Evolutionary conservation across 169 alveolate species (phyloP).

Genomic region (Babesia caballi): DNA sequence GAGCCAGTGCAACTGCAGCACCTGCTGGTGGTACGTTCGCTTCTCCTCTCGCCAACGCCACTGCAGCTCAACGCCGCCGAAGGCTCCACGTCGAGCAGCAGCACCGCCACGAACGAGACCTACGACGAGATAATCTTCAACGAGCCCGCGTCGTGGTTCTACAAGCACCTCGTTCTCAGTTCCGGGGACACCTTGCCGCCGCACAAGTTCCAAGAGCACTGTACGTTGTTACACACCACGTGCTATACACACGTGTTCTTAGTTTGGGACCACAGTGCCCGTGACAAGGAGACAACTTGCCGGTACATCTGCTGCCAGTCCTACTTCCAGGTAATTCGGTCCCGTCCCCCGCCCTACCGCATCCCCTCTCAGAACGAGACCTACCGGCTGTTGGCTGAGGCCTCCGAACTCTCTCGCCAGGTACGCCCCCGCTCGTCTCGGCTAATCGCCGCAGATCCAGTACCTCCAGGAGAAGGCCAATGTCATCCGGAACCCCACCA

Average conservation of each 20-base stretch:
- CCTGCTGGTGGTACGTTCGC: constrained; percentile 52
- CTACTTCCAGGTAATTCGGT: constrained; percentile 38
- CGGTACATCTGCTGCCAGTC: constrained; percentile 67
- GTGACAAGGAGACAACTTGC: constrained; percentile 64
- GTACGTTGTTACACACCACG: constrained; percentile 32
- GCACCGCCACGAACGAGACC: constrained; percentile 67
- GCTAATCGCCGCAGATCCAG: constrained; percentile 28
- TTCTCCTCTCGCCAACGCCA: neutral
- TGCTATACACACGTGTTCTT: neutral
- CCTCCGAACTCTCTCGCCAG: constrained; percentile 57
- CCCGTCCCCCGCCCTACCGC: neutral
- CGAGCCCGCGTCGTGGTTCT: constrained; percentile 73
- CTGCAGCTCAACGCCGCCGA: constrained; percentile 57
- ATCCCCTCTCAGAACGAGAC: constrained; percentile 40
- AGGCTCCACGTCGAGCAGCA: neutral
- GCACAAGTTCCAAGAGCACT: constrained; percentile 70
- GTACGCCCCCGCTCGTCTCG: neutral
- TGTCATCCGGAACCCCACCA: constrained; percentile 1
- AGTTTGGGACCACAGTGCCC: constrained; percentile 59
- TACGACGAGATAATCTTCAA: constrained; percentile 73
- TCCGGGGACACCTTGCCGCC: constrained; percentile 67
- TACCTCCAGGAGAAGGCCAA: constrained; percentile 49
- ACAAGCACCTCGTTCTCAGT: constrained; percentile 62
- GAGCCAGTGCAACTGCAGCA: constrained; percentile 74
- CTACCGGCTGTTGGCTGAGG: constrained; percentile 63